Percentiles rank a stretch among this genome's conserved stretches.
These are phyloP conservation scores for Hanseniaspora singularis DNA, from an alignment of 805 yeast genomes.

Conservation along the genomic window DNA sequence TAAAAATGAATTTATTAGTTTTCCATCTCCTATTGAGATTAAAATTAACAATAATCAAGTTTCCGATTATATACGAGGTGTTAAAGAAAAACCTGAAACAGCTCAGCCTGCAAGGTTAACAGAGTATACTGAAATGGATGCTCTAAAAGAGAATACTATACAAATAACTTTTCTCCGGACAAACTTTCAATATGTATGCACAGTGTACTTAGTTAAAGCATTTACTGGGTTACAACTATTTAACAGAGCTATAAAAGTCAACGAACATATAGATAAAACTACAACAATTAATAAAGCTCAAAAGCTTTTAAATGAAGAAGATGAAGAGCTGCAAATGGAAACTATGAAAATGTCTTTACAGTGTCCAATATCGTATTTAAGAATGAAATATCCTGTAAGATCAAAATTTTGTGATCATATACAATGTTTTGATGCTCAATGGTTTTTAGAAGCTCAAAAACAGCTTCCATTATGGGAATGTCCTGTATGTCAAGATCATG, in stretches of 20 bases:
- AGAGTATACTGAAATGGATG: slow-evolving; percentile 28
- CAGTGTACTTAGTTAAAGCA: slow-evolving; percentile 49
- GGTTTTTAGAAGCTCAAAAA: slow-evolving; percentile 61
- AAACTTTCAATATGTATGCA: slow-evolving; percentile 38
- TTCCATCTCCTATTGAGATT: slow-evolving; percentile 63
- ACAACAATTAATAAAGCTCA: slow-evolving; percentile 41
- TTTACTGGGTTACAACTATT: slow-evolving; percentile 34
- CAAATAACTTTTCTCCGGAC: slow-evolving; percentile 30
- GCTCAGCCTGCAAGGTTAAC: slow-evolving; percentile 76
- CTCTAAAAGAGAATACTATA: slow-evolving; percentile 32
- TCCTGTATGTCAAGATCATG: slow-evolving; percentile 56
- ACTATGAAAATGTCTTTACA: slow-evolving; percentile 54
- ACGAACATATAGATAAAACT: slow-evolving; percentile 42
- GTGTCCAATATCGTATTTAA: slow-evolving; percentile 66
- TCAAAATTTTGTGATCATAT: slow-evolving; percentile 64
- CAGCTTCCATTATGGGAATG: slow-evolving; percentile 82
- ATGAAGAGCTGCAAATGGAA: slow-evolving; percentile 60
- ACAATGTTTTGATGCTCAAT: slow-evolving; percentile 76
- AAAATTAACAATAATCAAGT: slow-evolving; percentile 42
- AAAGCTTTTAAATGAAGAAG: slow-evolving; percentile 36
- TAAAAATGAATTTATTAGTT: slow-evolving; percentile 33
- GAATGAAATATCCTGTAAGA: slow-evolving; percentile 62
- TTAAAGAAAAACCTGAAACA: slow-evolving; percentile 66
- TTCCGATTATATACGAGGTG: slow-evolving; percentile 53
- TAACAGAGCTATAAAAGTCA: slow-evolving; percentile 29